Conservation (phyloP, 257 asterid genomes). For the Schizonepeta tenuifolia region DNA sequence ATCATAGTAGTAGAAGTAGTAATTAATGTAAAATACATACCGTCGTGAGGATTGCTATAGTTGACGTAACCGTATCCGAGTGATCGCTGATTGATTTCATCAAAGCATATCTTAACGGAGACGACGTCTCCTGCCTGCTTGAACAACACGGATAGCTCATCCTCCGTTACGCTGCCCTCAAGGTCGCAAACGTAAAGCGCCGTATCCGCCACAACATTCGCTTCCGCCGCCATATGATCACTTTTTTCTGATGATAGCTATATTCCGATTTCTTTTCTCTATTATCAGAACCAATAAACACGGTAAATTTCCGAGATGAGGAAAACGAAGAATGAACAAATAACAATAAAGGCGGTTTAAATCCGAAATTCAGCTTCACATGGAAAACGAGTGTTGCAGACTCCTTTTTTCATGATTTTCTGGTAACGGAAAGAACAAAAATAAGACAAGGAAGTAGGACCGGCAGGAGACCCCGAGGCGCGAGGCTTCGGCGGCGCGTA, state of each 20-base stretch:
- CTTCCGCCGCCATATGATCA: constrained; percentile 12
- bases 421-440: neutral
- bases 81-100: constrained; percentile 9
- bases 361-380: constrained; percentile 7
- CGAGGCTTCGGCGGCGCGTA: neutral
- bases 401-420: neutral
- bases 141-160: constrained; percentile 27
- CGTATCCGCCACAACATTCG: constrained; percentile 17
- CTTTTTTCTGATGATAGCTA: no score
- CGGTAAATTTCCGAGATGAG: neutral
- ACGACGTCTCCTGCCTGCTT: constrained; percentile 29
- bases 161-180: constrained; percentile 36
- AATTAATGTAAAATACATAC: no score
- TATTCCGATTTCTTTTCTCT: neutral
- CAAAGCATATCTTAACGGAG: constrained; percentile 42
- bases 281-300: neutral
- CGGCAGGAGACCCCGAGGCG: neutral
- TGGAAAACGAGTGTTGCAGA: constrained; percentile 15
- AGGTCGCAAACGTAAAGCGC: constrained; percentile 42
- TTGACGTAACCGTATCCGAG: constrained; percentile 51
- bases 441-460: neutral
- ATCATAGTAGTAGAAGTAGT: no score
- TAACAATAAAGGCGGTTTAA: neutral
- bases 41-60: constrained; percentile 34
- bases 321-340: no score